phyloP scores from a whole-genome alignment of 306 rosid species.

The Trichosanthes cucumerina region DNA sequence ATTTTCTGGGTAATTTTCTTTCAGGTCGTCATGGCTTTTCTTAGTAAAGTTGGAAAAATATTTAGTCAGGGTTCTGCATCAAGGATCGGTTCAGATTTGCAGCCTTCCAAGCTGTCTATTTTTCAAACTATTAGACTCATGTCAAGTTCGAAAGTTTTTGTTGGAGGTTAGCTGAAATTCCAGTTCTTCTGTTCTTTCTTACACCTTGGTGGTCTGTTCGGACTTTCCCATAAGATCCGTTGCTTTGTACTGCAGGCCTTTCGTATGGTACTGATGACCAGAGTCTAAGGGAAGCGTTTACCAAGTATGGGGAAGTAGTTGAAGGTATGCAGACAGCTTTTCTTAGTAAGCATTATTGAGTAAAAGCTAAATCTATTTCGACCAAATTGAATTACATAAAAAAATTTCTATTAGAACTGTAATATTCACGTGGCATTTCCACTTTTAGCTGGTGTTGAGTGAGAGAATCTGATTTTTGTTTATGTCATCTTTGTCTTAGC shows the following conservation, averaged over 20 bases:
- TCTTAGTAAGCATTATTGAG: background rate
- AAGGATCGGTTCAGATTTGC: conserved; percentile 33
- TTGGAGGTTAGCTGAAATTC: conserved; percentile 51
- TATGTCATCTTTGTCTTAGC: conserved; percentile 31
- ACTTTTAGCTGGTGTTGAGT: background rate
- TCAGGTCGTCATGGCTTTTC: conserved; percentile 66
- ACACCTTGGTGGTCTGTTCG: background rate
- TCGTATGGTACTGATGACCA: conserved; percentile 60
- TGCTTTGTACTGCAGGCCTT: conserved; percentile 39
- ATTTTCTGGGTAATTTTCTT: background rate
- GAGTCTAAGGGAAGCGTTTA: conserved; percentile 54
- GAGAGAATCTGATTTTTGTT: background rate
- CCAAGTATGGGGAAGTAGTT: conserved; percentile 61
- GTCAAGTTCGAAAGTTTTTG: conserved; percentile 59
- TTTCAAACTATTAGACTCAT: conserved; percentile 60
- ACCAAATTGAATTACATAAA: background rate
- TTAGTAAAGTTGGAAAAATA: conserved; percentile 61
- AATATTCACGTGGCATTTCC: background rate
- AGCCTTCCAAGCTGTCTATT: conserved; percentile 33
- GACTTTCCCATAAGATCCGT: background rate
- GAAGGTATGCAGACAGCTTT: conserved; percentile 43
- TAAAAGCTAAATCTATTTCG: background rate
- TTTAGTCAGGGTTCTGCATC: conserved; percentile 40
- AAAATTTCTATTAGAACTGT: background rate
- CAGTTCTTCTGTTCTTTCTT: background rate